phyloP scores from a whole-genome alignment of 108 stramenopile species.

The Stephanodiscus minutulus region DNA sequence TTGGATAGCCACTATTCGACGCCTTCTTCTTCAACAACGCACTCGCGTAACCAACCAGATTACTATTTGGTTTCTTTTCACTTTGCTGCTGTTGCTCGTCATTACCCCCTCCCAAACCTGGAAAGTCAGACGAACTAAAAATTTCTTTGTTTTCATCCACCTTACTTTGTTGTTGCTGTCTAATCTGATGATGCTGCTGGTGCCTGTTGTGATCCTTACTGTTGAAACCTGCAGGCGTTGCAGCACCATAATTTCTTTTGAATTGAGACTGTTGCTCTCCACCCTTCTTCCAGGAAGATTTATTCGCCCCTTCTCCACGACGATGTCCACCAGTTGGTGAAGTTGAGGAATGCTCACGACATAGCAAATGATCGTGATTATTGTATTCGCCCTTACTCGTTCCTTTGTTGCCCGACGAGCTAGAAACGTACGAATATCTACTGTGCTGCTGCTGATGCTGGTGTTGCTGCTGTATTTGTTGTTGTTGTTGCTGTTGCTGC shows the following conservation, averaged over 20 bases:
- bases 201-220: slow-evolving; percentile 14
- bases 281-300: background rate
- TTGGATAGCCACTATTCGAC: background rate
- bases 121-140: slow-evolving; percentile 46
- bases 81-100: background rate
- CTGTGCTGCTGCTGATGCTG: slow-evolving; percentile 7
- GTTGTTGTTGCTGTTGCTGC: slow-evolving; percentile 8
- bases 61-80: slow-evolving; percentile 13
- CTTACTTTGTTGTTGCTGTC: slow-evolving; percentile 1
- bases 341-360: background rate
- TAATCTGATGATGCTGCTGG: slow-evolving; percentile 13
- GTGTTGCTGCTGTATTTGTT: slow-evolving; percentile 1
- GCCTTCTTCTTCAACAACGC: slow-evolving; percentile 41
- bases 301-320: background rate
- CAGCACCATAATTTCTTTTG: slow-evolving; percentile 10
- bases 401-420: slow-evolving; percentile 6
- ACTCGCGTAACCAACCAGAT: slow-evolving; percentile 43
- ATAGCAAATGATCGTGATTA: background rate
- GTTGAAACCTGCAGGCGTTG: slow-evolving; percentile 12
- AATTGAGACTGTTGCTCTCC: slow-evolving; percentile 5
- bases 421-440: background rate
- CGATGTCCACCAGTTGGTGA: background rate
- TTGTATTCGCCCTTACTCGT: slow-evolving; percentile 18
- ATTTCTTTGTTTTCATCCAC: slow-evolving; percentile 29
- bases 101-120: slow-evolving; percentile 37